Evolutionary conservation across 805 yeast genomes (phyloP), one percentile per base, ranked within the genome.

Genomic region (Kazachstania martiniae): DNA sequence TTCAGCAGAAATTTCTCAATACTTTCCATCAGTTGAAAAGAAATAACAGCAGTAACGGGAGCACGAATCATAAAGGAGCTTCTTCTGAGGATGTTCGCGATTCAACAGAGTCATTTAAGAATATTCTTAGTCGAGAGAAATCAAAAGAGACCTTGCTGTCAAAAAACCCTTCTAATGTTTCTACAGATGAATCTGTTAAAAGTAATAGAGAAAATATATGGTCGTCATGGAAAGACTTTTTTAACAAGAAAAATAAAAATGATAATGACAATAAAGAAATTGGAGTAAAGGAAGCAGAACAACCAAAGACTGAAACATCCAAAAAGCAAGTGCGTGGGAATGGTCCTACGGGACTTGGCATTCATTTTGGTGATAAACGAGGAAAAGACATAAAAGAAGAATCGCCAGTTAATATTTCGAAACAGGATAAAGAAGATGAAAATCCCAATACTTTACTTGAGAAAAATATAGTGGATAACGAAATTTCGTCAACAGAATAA

Each of bases 21-120:
- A 57, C 61, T 24, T 47, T 47, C 17, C 56, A 59, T 31, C 58
- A 49, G 29, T 32, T 43, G 16, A 56, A 53, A 31, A 58, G 46
- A 33, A 38, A 31, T 18, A 33, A 27, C 16, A n/a, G n/a, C n/a
- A 39, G 32, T 21, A 33, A 32, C 13, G 21, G 27, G 16, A 28
- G 21, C n/a, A 12, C 29, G 2, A 37, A 32, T 22, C 24, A 21
- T 10, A 28, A 36, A 33, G 24, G 36, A 28, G 21, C 23, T 22
- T 8, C 12, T 29, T 23, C 29, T 29, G 25, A 28, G 12, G 18
- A 19, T 15, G n/a, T n/a, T n/a, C n/a, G n/a, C n/a, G n/a, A n/a
- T n/a, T n/a, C n/a, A n/a, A n/a, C n/a, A n/a, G n/a, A n/a, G n/a
- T n/a, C n/a, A n/a, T n/a, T n/a, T n/a, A n/a, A n/a, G n/a, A n/a